A percentile compares a stretch with the other conserved stretches of the same genome.
These are phyloP conservation scores for Neopestalotiopsis sp. DNA, from an alignment of 2,329 filamentous ascomycete genomes.

Conservation along the genomic window DNA sequence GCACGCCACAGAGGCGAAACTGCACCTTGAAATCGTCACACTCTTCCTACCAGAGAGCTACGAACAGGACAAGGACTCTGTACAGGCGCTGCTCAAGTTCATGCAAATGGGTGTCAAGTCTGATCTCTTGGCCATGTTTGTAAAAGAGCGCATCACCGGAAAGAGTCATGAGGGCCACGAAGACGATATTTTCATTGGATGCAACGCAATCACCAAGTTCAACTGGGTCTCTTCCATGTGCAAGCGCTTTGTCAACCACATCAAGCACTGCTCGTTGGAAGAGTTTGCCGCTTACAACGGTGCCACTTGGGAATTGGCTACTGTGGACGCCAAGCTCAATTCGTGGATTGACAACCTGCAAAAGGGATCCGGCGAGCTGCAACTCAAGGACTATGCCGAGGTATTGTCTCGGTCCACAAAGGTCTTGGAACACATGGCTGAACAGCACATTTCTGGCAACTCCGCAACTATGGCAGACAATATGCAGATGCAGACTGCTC, in stretches of 20 bases:
- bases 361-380: slow-evolving; percentile 84
- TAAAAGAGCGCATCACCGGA: slow-evolving; percentile 78
- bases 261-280: slow-evolving; percentile 77
- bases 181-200: slow-evolving; percentile 80
- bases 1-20: slow-evolving; percentile 85
- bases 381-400: slow-evolving; percentile 79
- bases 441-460: slow-evolving; percentile 75
- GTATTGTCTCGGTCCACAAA: slow-evolving; percentile 86
- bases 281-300: slow-evolving; percentile 81
- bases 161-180: slow-evolving; percentile 71
- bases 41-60: slow-evolving; percentile 88
- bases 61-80: slow-evolving; percentile 79
- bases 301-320: slow-evolving; percentile 85
- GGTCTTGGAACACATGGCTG: slow-evolving; percentile 83
- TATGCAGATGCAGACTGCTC: slow-evolving; percentile 75
- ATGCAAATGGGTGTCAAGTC: slow-evolving; percentile 90
- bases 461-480: slow-evolving; percentile 79
- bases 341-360: slow-evolving; percentile 85
- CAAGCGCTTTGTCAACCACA: slow-evolving; percentile 80
- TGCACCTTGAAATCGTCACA: slow-evolving; percentile 88
- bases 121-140: slow-evolving; percentile 75
- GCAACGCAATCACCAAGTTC: slow-evolving; percentile 84
- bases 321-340: slow-evolving; percentile 88
- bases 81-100: slow-evolving; percentile 88
- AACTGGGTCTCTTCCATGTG: slow-evolving; percentile 85